phyloP scores from a whole-genome alignment of 345 rosid genomes.

The Bretschneidera sinensis region DNA sequence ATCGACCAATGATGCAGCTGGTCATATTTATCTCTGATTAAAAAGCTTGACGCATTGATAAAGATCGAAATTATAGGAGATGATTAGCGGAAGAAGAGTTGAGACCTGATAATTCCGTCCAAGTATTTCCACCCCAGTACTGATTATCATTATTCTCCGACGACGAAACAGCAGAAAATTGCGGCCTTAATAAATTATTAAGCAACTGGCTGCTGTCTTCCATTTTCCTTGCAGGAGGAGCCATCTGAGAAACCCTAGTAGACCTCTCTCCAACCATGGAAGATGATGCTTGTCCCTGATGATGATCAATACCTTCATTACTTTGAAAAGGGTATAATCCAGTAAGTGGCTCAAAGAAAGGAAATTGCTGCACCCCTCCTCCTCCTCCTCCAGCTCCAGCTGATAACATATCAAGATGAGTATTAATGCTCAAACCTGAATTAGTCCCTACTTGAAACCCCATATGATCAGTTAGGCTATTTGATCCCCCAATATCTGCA shows the following conservation, averaged over 20 bases:
- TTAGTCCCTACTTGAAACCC: slow-evolving; percentile 43
- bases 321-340: slow-evolving; percentile 37
- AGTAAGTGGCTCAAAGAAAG: slow-evolving; percentile 41
- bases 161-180: slow-evolving; percentile 18
- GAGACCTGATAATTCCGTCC: slow-evolving; percentile 51
- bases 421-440: slow-evolving; percentile 24
- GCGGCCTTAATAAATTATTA: slow-evolving; percentile 37
- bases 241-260: slow-evolving; percentile 52
- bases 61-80: slow-evolving; percentile 23
- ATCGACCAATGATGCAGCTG: too few species aligned
- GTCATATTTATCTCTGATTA: too few species aligned
- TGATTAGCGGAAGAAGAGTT: slow-evolving; percentile 34
- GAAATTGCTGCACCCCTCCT: slow-evolving; percentile 41
- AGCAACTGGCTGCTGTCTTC: slow-evolving; percentile 34
- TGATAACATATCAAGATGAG: slow-evolving; percentile 25
- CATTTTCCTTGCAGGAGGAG: slow-evolving; percentile 52
- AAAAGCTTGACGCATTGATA: too few species aligned
- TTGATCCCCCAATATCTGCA: slow-evolving; percentile 28
- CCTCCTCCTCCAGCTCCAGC: too few species aligned
- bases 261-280: slow-evolving; percentile 29
- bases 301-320: slow-evolving; percentile 37
- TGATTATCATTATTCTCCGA: slow-evolving; percentile 37
- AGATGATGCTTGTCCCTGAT: slow-evolving; percentile 37
- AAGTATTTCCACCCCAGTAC: slow-evolving; percentile 37
- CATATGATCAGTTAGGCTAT: slow-evolving; percentile 25